Evolutionary conservation across 306 rosid species (phyloP).

Genomic region (Trichosanthes truncata): DNA sequence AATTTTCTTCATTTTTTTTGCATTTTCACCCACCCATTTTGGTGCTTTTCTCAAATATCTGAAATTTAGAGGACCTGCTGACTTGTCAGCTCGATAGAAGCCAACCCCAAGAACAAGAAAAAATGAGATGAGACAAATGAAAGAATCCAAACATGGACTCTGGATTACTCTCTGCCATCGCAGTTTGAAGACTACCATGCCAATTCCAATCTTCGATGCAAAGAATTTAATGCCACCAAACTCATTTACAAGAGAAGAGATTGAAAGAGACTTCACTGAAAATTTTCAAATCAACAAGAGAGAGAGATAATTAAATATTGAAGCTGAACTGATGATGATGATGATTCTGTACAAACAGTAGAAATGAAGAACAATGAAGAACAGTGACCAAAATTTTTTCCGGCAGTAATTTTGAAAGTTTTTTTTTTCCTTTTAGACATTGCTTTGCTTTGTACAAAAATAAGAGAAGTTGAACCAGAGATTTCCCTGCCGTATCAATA

Average conservation of each 20-base stretch:
- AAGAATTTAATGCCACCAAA: not conserved
- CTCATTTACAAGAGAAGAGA: not conserved
- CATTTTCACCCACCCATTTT: not conserved
- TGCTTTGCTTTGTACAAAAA: slow-evolving; percentile 37
- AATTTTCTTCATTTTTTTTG: not conserved
- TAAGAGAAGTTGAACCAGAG: slow-evolving; percentile 21
- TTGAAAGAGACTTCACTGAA: not conserved
- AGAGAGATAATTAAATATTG: not conserved
- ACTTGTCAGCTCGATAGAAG: not conserved
- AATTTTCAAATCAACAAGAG: not conserved
- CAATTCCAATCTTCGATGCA: not conserved
- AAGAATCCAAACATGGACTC: not conserved
- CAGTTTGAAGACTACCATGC: not conserved
- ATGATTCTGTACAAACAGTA: slow-evolving; percentile 47
- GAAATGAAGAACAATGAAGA: slow-evolving; percentile 7
- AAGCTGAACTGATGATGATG: slow-evolving; percentile 6
- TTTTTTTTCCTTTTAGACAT: not conserved
- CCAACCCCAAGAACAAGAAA: not conserved
- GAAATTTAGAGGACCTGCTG: not conserved
- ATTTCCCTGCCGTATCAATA: slow-evolving; percentile 25
- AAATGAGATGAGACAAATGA: not conserved
- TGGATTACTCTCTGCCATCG: not conserved
- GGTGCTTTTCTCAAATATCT: not conserved
- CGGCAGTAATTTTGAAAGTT: slow-evolving; percentile 28
- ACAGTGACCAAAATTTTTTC: slow-evolving; percentile 71